Conservation (phyloP, 495 filamentous ascomycete species). For the Aspergillus leporis region DNA sequence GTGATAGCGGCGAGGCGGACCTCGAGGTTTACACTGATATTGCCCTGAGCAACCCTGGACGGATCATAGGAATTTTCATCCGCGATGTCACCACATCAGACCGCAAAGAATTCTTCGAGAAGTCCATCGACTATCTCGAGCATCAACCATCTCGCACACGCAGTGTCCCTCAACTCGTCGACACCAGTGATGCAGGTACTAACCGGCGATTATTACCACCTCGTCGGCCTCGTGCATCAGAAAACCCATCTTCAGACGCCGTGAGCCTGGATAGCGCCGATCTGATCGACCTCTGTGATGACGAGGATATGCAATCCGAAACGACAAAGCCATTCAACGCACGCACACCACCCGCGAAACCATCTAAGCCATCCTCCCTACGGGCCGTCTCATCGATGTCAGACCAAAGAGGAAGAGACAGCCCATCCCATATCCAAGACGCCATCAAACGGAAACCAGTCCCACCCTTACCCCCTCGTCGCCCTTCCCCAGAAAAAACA, state of each 20-base stretch:
- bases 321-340: conserved; percentile 20
- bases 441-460: conserved; percentile 42
- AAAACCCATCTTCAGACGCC: conserved; percentile 19
- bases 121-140: conserved; percentile 52
- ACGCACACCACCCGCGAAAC: conserved; percentile 56
- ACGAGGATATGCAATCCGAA: conserved; percentile 27
- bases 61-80: conserved; percentile 86
- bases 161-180: conserved; percentile 32
- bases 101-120: conserved; percentile 72
- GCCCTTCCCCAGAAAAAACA: conserved; percentile 26
- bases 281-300: conserved; percentile 65
- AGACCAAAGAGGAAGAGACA: conserved; percentile 13
- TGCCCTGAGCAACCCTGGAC: conserved; percentile 76
- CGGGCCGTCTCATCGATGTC: conserved; percentile 40
- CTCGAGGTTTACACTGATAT: conserved; percentile 96
- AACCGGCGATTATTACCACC: conserved; percentile 42
- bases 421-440: conserved; percentile 15
- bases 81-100: conserved; percentile 85
- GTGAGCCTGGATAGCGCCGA: conserved; percentile 50
- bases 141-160: conserved; percentile 20
- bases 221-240: conserved; percentile 26
- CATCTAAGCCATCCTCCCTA: conserved; percentile 66
- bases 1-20: conserved; percentile 95
- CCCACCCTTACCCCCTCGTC: conserved; percentile 47
- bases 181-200: conserved; percentile 25